Evolutionary conservation across 1,284 basidiomycete species (phyloP), one percentile per base, ranked within the genome.

Genomic region (Moesziomyces globuligerus): DNA sequence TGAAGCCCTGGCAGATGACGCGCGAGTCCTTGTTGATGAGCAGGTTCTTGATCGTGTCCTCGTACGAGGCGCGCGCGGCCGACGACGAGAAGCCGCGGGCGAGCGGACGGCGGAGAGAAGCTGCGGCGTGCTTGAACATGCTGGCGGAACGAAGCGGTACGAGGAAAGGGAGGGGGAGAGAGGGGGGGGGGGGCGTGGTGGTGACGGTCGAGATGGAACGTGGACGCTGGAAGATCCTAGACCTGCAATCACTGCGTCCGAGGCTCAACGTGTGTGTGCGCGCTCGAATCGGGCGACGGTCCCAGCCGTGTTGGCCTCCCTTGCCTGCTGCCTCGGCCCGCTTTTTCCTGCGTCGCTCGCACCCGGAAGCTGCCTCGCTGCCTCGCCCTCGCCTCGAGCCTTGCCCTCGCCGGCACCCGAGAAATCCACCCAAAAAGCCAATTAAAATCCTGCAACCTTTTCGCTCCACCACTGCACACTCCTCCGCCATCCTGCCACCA

Each of bases 11-110:
- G 66, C 76, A 78, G 54, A 82, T 77, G 52, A 83, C 68, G 56
- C 70, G 76, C 74, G 95, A 96, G 85, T 98, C 92, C 84, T 94
- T 93, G 85, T 93, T 89, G 83, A 97, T 91, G 80, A 90, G 88
- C 72, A 97, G 88, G 86, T 97, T 97, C 83, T 89, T 87, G 83
- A 94, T 90, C 60, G 93, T 95, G 83, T 92, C 91, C 62, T 90
- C 92, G 84, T 97, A 97, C 56, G 74, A 75, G 26, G 62, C 59
- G 43, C 80, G 75, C 5, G 71, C 37, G 18, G 75, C 67, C 23
- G 68, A 61, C 11, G 75, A 64, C 21, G 76, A 76, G 37, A 80
- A 70, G 41, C 56, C 52, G 18, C 59, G 55, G 28, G 62, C 61
- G 48, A 69, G 37, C 18, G 68, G 61, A 4, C 61, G 61, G 49